These are phyloP conservation scores for Solanum chmielewskii DNA, from an alignment of 257 asterid species.

Conservation along the genomic window DNA sequence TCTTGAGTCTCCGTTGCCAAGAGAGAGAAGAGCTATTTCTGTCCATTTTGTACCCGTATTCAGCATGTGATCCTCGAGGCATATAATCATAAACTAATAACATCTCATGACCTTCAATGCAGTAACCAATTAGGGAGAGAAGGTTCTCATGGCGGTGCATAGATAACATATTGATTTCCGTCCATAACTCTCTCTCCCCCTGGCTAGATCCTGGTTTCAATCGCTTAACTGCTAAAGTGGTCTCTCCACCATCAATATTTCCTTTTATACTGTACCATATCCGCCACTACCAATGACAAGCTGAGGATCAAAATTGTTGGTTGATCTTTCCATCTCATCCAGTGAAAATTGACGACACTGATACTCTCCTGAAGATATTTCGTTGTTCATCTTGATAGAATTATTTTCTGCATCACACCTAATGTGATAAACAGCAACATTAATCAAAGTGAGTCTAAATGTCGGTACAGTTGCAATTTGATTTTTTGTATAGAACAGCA, in stretches of 20 bases:
- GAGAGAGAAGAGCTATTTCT: constrained; percentile 30
- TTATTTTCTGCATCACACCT: constrained; percentile 21
- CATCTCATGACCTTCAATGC: constrained; percentile 44
- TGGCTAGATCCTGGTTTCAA: constrained; percentile 35
- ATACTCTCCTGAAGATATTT: constrained; percentile 13
- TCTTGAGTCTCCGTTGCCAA: constrained; percentile 54
- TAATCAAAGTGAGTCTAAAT: constrained; percentile 22
- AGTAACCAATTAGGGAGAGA: constrained; percentile 59
- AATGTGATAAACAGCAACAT: constrained; percentile 25
- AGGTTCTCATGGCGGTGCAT: constrained; percentile 40
- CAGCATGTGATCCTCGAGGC: constrained; percentile 37
- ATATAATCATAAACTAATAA: constrained; percentile 51
- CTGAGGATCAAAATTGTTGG: constrained; percentile 33
- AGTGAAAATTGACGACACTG: constrained; percentile 51
- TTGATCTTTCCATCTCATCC: constrained; percentile 38
- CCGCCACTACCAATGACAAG: constrained; percentile 58
- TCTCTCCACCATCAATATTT: constrained; percentile 32
- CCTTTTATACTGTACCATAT: constrained; percentile 61
- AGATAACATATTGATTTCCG: constrained; percentile 57
- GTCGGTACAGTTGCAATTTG: constrained; percentile 18
- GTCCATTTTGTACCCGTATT: constrained; percentile 37
- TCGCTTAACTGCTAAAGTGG: constrained; percentile 46
- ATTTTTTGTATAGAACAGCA: constrained; percentile 8
- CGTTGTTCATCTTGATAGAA: constrained; percentile 12
- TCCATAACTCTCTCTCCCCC: constrained; percentile 47